Base-by-base conservation (phyloP, 73 alveolate species). In the Paramecium primaurelia region DNA sequence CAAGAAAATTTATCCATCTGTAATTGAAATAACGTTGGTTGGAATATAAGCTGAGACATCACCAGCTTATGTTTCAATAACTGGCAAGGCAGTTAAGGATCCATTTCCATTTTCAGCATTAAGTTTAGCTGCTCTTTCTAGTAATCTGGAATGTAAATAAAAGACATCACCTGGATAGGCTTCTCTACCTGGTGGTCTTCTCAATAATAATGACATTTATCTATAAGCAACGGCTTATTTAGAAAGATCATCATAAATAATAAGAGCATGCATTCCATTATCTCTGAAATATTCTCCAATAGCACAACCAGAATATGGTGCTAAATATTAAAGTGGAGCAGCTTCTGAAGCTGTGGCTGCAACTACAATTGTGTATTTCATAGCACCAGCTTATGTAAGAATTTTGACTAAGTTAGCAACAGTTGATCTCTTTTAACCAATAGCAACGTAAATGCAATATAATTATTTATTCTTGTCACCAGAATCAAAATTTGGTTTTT, bases 271-370 rank as follows among this genome's bases (percentile, higher is more conserved):
- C 96, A 93, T 98, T 88, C 99, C 99, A 94, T 95, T 96, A 95
- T 98, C 99, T 92, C 99, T 97, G 99, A 98, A 97, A 97, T 92
- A 96, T 91, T 98, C 99, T 18, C 99, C 99, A 86, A 98, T 94
- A 89, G 99, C 99, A 86, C 99, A 98, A n/a, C 99, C 99, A 16
- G 99, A 93, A 95, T 98, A 98, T n/a, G 99, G 99, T 20, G 99
- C 99, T 93, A 96, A 86, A 93, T 93, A 92, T 93, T 96, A 95
- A 32, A 93, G 96, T 26, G 98, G 97, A 59, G 99, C 98, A 20
- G 98, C 99, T 87, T 98, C 99, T 4, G 99, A 97, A 64, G 99
- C 99, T 26, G 99, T 97, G 36, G 99, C 98, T 37, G 99, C 98
- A 86, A 98, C 98, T 58, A 98, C 96, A 44, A 96, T 96, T 88